Evolutionary conservation across 495 filamentous ascomycete species (phyloP), one percentile per base, ranked within the genome.

Genomic region (Penicillium macrosclerotiorum): DNA sequence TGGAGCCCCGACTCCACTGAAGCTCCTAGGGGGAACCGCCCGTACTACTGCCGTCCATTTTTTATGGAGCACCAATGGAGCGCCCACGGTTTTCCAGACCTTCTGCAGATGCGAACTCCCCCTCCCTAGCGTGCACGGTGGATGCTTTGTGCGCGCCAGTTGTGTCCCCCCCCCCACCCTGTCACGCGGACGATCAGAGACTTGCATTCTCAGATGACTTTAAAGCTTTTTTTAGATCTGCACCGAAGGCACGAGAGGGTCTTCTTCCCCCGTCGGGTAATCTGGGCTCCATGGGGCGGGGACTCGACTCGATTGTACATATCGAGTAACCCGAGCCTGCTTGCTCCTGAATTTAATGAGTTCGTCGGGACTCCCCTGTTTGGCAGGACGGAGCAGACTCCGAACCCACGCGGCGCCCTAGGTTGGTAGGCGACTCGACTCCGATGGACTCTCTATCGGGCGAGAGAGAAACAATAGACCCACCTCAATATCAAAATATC

Each of bases 271-370:
- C 13, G 17, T 20, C 4, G 33, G 33, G 17, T 37, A 37, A n/a
- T 20, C 5, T 9, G 12, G 11, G 9, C 34, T 22, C 5, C 11
- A 5, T 27, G 25, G 25, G 25, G 25, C 5, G 25, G 25, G 25
- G 25, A 11, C 20, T 24, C 20, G 18, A 24, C 18, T 24, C 18
- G 18, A 38, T 20, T 36, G 27, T 1, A 52, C 49, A 42, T 37
- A 56, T 57, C 27, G 53, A 57, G 57, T 60, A 60, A 57, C 29
- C 57, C 57, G 57, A 56, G 45, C 25, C 42, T 27, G 17, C 31
- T 7, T 12, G 26, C 16, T 24, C 41, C 34, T 9, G 17, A 18
- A n/a, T 7, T 16, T 4, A 8, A 5, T 13, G 20, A 17, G 42
- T 22, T 29, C 24, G 30, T 22, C 52, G 51, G 51, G 6, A 47